A percentile compares a stretch with the other conserved stretches of the same genome.
These are phyloP conservation scores for Cercophora sp. DNA, from an alignment of 495 filamentous ascomycete genomes.

Conservation along the genomic window DNA sequence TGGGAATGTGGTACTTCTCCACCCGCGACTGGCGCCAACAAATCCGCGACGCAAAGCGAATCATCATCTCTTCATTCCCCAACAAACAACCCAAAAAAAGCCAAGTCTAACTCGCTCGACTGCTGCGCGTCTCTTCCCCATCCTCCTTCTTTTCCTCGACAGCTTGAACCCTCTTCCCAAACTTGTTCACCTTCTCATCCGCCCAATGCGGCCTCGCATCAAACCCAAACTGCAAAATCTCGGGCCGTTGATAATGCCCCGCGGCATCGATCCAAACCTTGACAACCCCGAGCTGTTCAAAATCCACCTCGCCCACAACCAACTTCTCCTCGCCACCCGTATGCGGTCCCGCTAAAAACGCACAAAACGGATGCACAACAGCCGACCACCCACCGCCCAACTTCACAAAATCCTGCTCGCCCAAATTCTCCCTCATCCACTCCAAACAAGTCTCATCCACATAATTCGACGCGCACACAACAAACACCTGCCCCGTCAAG, in stretches of 20 bases:
- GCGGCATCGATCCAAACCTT: conserved; percentile 40
- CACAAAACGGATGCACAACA: conserved; percentile 36
- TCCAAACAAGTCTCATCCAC: conserved; percentile 37
- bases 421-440: conserved; percentile 41
- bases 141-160: neutral
- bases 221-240: conserved; percentile 33
- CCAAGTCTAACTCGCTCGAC: no score
- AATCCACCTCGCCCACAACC: conserved; percentile 35
- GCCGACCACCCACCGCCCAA: conserved; percentile 37
- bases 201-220: conserved; percentile 31
- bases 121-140: no score
- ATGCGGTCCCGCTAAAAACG: conserved; percentile 32
- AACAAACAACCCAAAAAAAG: no score
- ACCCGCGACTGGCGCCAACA: no score
- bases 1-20: no score
- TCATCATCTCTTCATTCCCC: no score
- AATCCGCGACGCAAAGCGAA: no score
- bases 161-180: neutral
- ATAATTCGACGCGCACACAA: conserved; percentile 36
- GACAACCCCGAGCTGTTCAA: conserved; percentile 31
- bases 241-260: conserved; percentile 40
- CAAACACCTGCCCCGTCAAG: conserved; percentile 39
- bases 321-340: conserved; percentile 32
- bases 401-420: conserved; percentile 38
- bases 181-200: conserved; percentile 26